phyloP scores from a whole-genome alignment of 2,329 filamentous ascomycete species.

The Didymella exigua region DNA sequence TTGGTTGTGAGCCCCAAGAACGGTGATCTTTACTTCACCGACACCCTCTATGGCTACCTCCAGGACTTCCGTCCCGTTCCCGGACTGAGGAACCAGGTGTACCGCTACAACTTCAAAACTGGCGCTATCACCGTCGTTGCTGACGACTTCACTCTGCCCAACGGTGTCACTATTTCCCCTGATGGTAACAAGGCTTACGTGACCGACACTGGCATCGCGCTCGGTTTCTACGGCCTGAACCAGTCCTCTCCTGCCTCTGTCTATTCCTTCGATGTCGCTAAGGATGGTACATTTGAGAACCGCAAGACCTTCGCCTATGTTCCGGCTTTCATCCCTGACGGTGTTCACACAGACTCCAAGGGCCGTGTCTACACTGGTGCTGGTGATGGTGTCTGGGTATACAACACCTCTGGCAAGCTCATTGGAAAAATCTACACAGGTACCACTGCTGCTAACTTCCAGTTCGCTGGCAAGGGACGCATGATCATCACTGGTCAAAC shows the following conservation, averaged over 20 bases:
- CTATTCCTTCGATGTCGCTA: slow-evolving; percentile 30
- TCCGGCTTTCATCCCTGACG: slow-evolving; percentile 27
- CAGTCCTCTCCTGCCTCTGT: slow-evolving; percentile 28
- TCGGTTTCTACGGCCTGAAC: slow-evolving; percentile 30
- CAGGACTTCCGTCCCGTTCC: slow-evolving; percentile 34
- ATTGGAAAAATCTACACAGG: slow-evolving; percentile 48
- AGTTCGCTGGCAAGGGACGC: slow-evolving; percentile 32
- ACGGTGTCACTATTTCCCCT: slow-evolving; percentile 50
- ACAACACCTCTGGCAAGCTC: slow-evolving; percentile 52
- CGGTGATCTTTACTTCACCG: slow-evolving; percentile 56
- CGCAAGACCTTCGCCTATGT: slow-evolving; percentile 32
- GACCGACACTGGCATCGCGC: slow-evolving; percentile 46
- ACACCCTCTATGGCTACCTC: slow-evolving; percentile 43
- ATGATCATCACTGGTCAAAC: slow-evolving; percentile 34
- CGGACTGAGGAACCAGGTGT: slow-evolving; percentile 40
- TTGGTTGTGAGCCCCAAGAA: slow-evolving; percentile 45
- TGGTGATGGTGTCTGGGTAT: slow-evolving; percentile 59
- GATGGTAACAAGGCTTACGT: slow-evolving; percentile 52
- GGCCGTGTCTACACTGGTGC: slow-evolving; percentile 62
- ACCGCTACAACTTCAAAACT: slow-evolving; percentile 50
- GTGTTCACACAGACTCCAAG: slow-evolving; percentile 38
- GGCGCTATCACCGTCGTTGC: slow-evolving; percentile 49
- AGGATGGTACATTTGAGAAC: slow-evolving; percentile 29
- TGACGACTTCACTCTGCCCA: slow-evolving; percentile 49
- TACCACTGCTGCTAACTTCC: slow-evolving; percentile 29